Base-by-base conservation (phyloP, 768 basidiomycete species). In the Tylopilus vinaceipallidus region DNA sequence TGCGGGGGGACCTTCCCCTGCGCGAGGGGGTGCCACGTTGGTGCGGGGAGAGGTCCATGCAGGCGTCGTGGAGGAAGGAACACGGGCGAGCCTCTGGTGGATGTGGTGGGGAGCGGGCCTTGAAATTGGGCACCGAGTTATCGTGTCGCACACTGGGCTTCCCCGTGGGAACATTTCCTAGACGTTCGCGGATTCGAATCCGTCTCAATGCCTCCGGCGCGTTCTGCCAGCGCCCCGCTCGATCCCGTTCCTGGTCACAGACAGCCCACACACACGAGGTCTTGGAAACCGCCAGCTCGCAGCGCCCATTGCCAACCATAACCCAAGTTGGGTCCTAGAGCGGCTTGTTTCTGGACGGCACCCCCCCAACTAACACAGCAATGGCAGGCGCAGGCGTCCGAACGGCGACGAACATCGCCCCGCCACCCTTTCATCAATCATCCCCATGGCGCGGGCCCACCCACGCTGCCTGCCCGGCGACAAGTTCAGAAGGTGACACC, bases 1-100 rank as follows among this genome's bases (percentile, higher is more conserved):
- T 73, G 68, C 76, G 76, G 52, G 82, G 80, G 13, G 84, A 83
- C 74, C 77, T 77, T 51, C 79, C 82, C 52, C 81, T 75, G 59
- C 84, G 82, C 55, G 82, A 78, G 49, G 82, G 78, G 16, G 82
- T 77, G 26, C 80, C 79, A 48, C 84, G 78, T 49, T 80, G 72
- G 23, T 75, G 75, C 45, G 75, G 60, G 75, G 70, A 50, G 72
- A 63, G 60, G 62, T 75, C 61, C 61, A 62, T 62, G 23, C 77
- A 75, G 40, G 27, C 11, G 40, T 16, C 20, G 26, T 26, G 40
- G 27, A 41, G 40, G n/a, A 41, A 41, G 40, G 24, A 9, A 24
- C 26, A 41, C 26, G 24, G 40, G 26, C 40, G n/a, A 27, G 40
- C 34, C 24, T 45, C 29, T 53, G 51, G 54, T 64, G 68, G 56